phyloP scores from a whole-genome alignment of 176 grass and related monocot genomes.

The Carex scoparia region DNA sequence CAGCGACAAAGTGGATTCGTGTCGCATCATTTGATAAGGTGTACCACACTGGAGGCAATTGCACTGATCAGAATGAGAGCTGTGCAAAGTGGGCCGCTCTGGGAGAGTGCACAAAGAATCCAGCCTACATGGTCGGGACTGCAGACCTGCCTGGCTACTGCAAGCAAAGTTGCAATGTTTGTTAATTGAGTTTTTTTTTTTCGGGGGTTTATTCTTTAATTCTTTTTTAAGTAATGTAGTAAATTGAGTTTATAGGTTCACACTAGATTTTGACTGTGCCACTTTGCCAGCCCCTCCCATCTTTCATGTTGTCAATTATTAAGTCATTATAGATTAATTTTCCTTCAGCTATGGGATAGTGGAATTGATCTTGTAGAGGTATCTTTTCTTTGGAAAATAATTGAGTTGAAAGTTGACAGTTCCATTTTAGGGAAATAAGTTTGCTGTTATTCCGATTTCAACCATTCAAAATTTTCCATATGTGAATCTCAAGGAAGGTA shows the following conservation, averaged over 20 bases:
- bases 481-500: no score
- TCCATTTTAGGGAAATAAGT: neutral
- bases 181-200: constrained; percentile 30
- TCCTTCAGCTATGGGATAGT: neutral
- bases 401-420: neutral
- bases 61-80: constrained; percentile 64
- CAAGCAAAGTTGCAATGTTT: constrained; percentile 74
- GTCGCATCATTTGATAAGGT: constrained; percentile 78
- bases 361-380: neutral
- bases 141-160: constrained; percentile 52
- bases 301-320: neutral
- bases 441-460: no score
- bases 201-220: neutral
- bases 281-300: neutral
- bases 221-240: neutral
- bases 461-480: no score
- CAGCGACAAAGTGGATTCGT: constrained; percentile 84
- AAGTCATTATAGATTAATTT: neutral
- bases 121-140: constrained; percentile 75
- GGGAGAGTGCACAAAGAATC: constrained; percentile 85
- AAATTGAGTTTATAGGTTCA: neutral
- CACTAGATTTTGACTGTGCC: neutral
- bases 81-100: constrained; percentile 61
- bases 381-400: neutral
- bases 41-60: constrained; percentile 45